A percentile compares a stretch with the other conserved stretches of the same genome.
phyloP scores from a whole-genome alignment of 441 rosid species.

The Euphorbia corollata region DNA sequence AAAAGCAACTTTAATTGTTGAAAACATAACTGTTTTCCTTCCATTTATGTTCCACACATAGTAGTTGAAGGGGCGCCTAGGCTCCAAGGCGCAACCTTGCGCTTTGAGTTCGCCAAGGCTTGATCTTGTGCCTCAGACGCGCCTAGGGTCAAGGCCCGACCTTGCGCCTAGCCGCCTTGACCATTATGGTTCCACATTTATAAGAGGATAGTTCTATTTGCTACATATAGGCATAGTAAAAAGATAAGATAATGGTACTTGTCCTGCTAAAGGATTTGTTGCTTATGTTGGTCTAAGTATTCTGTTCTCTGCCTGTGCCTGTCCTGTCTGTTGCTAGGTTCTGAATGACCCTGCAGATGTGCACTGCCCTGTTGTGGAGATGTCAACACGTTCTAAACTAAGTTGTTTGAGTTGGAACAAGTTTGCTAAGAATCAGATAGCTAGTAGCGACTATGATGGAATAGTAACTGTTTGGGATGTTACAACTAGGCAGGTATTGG shows the following conservation, averaged over 20 bases:
- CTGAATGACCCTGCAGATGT: slow-evolving; percentile 69
- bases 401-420: slow-evolving; percentile 99
- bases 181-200: too few species aligned
- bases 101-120: too few species aligned
- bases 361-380: slow-evolving; percentile 90
- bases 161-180: too few species aligned
- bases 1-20: too few species aligned
- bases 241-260: not conserved
- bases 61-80: too few species aligned
- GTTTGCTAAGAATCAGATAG: slow-evolving; percentile 80
- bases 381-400: slow-evolving; percentile 94
- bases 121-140: too few species aligned
- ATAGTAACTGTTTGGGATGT: slow-evolving; percentile 98
- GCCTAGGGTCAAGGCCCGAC: too few species aligned
- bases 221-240: not conserved
- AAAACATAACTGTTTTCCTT: too few species aligned
- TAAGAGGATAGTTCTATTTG: not conserved
- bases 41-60: not conserved
- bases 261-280: not conserved
- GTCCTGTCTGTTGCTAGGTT: slow-evolving; percentile 47
- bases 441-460: slow-evolving; percentile 99
- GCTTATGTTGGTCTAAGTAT: not conserved
- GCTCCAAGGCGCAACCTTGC: too few species aligned
- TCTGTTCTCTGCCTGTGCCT: slow-evolving; percentile 10
- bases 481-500: slow-evolving; percentile 77